Conservation (phyloP, 352 stramenopile species). For the Globisporangium nunn region DNA sequence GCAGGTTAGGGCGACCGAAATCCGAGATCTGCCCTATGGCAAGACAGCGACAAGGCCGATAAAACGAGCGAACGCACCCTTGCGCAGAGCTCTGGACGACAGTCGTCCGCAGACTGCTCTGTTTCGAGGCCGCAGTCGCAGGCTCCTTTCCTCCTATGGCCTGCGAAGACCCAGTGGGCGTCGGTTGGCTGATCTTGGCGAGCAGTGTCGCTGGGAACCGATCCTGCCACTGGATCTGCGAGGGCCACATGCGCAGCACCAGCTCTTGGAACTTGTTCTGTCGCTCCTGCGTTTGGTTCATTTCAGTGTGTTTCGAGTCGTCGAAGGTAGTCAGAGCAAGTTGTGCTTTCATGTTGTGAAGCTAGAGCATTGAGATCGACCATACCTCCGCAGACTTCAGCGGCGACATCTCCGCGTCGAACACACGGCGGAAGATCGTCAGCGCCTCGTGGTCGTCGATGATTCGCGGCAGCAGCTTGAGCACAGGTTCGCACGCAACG, state of each 20-base stretch:
- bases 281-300: constrained; percentile 26
- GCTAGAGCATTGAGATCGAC: background rate
- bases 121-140: background rate
- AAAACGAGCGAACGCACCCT: constrained; percentile 26
- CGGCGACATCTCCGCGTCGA: constrained; percentile 38
- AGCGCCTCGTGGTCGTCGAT: constrained; percentile 64
- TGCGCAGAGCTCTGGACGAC: constrained; percentile 42
- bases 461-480: constrained; percentile 65
- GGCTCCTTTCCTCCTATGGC: background rate
- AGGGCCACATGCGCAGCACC: constrained; percentile 74
- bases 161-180: constrained; percentile 1
- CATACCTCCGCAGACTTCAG: constrained; percentile 42
- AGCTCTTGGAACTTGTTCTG: constrained; percentile 58
- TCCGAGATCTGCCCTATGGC: too few species aligned
- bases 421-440: constrained; percentile 48
- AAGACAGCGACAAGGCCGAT: background rate
- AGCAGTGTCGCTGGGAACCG: constrained; percentile 31
- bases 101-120: constrained; percentile 7
- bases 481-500: constrained; percentile 50
- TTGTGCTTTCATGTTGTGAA: too few species aligned
- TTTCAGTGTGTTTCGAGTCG: too few species aligned
- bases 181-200: constrained; percentile 7
- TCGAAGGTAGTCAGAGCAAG: too few species aligned
- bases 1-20: background rate
- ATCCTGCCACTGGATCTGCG: constrained; percentile 49